phyloP scores from a whole-genome alignment of 2,329 filamentous ascomycete genomes.

The Sclerotinia borealis region DNA sequence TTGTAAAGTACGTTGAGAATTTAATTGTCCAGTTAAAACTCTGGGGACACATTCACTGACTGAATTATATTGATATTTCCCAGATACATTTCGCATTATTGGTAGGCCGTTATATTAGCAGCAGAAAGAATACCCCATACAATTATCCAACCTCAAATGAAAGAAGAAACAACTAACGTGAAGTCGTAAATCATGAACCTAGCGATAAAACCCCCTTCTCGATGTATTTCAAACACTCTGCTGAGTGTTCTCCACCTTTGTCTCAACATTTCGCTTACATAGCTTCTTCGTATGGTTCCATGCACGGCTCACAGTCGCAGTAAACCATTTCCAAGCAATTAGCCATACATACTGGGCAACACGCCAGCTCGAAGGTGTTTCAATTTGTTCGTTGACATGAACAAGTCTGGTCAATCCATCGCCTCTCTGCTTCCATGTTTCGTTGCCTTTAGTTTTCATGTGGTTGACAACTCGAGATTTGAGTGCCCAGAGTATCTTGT shows the following conservation, averaged over 20 bases:
- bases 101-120: no score
- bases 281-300: neutral
- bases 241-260: neutral
- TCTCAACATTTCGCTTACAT: neutral
- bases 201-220: neutral
- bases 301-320: no score
- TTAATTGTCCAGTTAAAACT: no score
- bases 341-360: neutral
- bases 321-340: neutral
- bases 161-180: neutral
- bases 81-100: no score
- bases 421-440: neutral
- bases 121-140: neutral
- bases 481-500: no score
- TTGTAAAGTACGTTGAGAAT: no score
- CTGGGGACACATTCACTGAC: no score
- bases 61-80: no score
- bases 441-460: no score
- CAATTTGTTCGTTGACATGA: neutral
- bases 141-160: neutral
- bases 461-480: no score
- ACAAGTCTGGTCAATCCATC: neutral
- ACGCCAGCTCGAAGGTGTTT: neutral
- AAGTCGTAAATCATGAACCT: neutral
- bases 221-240: neutral